Conservation (phyloP, 2,329 filamentous ascomycete species). For the Moelleriella libera region DNA sequence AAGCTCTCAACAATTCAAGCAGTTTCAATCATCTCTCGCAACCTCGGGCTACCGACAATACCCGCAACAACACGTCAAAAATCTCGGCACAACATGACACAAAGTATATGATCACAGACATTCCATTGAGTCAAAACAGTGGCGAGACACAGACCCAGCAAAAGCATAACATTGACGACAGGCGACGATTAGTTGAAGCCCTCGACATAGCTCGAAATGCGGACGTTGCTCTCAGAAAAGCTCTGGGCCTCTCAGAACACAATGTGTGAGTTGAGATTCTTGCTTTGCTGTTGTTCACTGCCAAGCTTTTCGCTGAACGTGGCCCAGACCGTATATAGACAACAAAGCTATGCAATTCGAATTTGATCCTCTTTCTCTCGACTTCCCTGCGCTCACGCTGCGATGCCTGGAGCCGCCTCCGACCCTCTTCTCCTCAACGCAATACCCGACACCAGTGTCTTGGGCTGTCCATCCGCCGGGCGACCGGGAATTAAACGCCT, state of each 20-base stretch:
- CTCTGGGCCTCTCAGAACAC: conserved; percentile 46
- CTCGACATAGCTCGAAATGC: conserved; percentile 69
- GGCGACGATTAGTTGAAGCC: conserved; percentile 51
- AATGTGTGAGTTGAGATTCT: not conserved
- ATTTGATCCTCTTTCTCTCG: conserved; percentile 73
- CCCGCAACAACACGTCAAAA: conserved; percentile 17
- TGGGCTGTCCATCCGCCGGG: conserved; percentile 72
- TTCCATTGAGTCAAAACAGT: conserved; percentile 12
- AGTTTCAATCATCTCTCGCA: not conserved
- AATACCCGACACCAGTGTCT: conserved; percentile 62
- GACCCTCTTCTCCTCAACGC: conserved; percentile 68
- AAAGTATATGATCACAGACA: too few species aligned
- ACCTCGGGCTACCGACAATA: conserved; percentile 16
- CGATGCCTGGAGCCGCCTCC: conserved; percentile 69
- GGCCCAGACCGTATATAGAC: conserved; percentile 37
- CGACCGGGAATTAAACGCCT: conserved; percentile 57
- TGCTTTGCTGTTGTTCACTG: not conserved
- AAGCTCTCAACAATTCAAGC: conserved; percentile 48
- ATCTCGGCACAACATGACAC: conserved; percentile 17
- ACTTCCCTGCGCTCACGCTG: conserved; percentile 74
- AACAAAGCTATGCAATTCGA: conserved; percentile 48
- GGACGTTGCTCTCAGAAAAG: conserved; percentile 71
- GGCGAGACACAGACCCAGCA: conserved; percentile 37
- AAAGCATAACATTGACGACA: conserved; percentile 50
- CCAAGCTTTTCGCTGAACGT: conserved; percentile 2